Evolutionary conservation across 1,284 basidiomycete genomes (phyloP), one percentile per base, ranked within the genome.

Genomic region (Neotropicomus parvogracilis): DNA sequence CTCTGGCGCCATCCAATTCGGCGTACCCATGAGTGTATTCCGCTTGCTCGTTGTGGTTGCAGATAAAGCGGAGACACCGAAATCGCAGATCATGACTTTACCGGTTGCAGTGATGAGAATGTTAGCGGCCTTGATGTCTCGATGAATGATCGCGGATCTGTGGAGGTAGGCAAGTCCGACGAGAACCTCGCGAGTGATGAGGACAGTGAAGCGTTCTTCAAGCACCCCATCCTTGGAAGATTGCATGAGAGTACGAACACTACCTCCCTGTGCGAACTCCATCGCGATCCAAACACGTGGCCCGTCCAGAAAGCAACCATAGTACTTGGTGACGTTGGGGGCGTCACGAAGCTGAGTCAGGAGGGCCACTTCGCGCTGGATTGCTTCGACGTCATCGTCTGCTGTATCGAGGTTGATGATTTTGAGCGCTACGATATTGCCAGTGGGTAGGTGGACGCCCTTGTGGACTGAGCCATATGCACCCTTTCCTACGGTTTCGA

Each of bases 1-100:
- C 69, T 98, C 95, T 0, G 95, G 95, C 0, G 95, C 95, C 95
- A 98, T 98, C 95, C 95, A 98, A 65, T 95, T 92, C 0, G 94
- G 95, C 0, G 95, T 98, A 1, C 95, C 95, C 52, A 95, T 91
- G 56, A 97, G 83, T 0, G 95, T 98, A 40, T 92, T 93, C 19
- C 95, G 81, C 67, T 97, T 98, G 65, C 90, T 90, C 6, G 86
- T 85, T 2, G 83, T 78, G 6, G 90, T 93, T 6, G 88, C 83
- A 29, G 97, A 79, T 28, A 97, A 81, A 7, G 97, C 95, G 7
- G 95, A 95, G 40, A 98, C 95, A 32, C 95, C 95, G 70, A 98
- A 98, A 70, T 98, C 95, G 65, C 91, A 94, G 17, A 98, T 85
- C 74, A 97, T 85, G 57, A 98, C 88, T 56, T 91, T 91, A 7